Conservation (phyloP, 148 eudicot genomes). For the Rhododendron williamsianum region DNA sequence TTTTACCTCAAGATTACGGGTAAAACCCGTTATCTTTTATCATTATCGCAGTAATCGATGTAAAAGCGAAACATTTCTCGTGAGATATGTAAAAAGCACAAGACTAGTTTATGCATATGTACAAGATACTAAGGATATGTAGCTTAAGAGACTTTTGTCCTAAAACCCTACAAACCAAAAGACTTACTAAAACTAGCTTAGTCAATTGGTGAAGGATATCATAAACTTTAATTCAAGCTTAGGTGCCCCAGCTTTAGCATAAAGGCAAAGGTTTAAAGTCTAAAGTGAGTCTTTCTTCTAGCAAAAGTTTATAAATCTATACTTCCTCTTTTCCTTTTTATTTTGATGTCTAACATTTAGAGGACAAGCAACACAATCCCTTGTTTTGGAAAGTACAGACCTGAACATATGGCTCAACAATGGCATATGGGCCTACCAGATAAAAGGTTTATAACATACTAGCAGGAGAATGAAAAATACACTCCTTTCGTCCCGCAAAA, state of each 20-base stretch:
- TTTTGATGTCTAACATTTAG: conserved; percentile 19
- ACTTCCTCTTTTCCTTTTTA: conserved; percentile 10
- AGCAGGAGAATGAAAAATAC: neutral
- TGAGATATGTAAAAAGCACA: neutral
- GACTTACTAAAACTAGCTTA: neutral
- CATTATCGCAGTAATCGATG: neutral
- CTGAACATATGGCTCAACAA: conserved; percentile 8
- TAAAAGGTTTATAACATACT: too few relatives aligned
- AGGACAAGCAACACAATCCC: conserved; percentile 23
- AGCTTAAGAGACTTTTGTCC: neutral
- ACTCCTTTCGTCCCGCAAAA: neutral
- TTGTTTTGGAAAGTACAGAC: conserved; percentile 26
- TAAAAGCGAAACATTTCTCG: neutral
- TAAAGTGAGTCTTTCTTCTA: conserved; percentile 18
- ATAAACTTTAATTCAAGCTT: conserved; percentile 7
- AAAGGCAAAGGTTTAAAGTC: conserved; percentile 20
- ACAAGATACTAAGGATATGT: neutral
- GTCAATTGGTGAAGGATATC: neutral
- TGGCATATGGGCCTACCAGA: neutral
- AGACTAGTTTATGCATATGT: neutral
- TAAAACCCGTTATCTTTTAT: neutral
- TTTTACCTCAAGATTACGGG: neutral
- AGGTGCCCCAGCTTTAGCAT: conserved; percentile 9
- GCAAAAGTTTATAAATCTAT: neutral
- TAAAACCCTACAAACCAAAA: neutral